A percentile compares a stretch with the other conserved stretches of the same genome.
Conservation (phyloP, 176 grass and related monocot species). For the Otatea glauca region DNA sequence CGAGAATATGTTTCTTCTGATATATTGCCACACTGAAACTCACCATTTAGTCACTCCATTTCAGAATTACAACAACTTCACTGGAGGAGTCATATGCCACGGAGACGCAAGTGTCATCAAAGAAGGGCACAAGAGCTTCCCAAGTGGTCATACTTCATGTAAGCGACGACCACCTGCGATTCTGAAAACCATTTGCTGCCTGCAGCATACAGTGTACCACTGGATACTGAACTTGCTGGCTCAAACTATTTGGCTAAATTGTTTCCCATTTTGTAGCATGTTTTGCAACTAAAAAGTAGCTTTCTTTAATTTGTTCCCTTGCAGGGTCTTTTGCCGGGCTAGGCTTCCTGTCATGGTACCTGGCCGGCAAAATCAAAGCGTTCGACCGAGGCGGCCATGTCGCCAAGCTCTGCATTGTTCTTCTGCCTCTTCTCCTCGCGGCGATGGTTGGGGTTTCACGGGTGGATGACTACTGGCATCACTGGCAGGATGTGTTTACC, state of each 20-base stretch:
- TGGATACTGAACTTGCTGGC: neutral
- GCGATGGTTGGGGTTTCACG: constrained; percentile 49
- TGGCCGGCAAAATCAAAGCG: constrained; percentile 50
- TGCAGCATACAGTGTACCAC: neutral
- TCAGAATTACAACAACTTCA: constrained; percentile 36
- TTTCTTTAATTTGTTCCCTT: neutral
- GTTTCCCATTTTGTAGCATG: neutral
- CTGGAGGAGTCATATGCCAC: constrained; percentile 36
- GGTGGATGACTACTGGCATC: constrained; percentile 63
- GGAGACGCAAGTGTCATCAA: constrained; percentile 25
- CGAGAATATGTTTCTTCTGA: neutral
- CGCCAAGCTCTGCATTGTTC: constrained; percentile 50
- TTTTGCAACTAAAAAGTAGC: neutral
- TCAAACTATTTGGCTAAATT: neutral
- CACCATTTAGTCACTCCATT: neutral
- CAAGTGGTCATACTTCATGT: constrained; percentile 50
- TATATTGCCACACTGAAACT: neutral
- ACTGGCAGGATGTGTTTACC: constrained; percentile 59
- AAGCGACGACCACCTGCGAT: neutral
- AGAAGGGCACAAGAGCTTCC: constrained; percentile 55
- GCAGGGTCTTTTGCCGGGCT: constrained; percentile 53
- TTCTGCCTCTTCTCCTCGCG: constrained; percentile 52
- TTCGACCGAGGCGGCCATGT: constrained; percentile 50
- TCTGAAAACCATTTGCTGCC: neutral
- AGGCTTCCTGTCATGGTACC: constrained; percentile 62